phyloP scores from a whole-genome alignment of 2,329 filamentous ascomycete genomes.

The Rhynchosporium agropyri region DNA sequence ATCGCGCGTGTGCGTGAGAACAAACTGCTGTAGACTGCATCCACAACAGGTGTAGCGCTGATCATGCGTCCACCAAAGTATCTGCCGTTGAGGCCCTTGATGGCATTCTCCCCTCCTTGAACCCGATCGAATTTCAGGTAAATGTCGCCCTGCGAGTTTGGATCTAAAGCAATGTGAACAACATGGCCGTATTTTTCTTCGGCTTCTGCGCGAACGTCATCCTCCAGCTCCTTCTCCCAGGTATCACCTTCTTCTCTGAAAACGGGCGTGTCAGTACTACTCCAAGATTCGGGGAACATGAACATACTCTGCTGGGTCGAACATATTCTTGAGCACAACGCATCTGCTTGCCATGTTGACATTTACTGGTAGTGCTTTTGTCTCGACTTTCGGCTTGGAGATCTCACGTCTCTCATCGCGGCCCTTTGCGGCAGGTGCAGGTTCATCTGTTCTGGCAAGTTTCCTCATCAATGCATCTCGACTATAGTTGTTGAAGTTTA shows the following conservation, averaged over 20 bases:
- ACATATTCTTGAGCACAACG: slow-evolving; percentile 94
- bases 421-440: slow-evolving; percentile 59
- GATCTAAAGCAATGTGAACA: slow-evolving; percentile 93
- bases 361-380: slow-evolving; percentile 77
- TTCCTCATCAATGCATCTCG: slow-evolving; percentile 98
- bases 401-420: slow-evolving; percentile 67
- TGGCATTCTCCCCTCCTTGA: slow-evolving; percentile 92
- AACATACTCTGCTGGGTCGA: slow-evolving; percentile 86
- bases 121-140: slow-evolving; percentile 98
- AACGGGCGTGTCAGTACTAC: slow-evolving; percentile 42
- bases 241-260: slow-evolving; percentile 78
- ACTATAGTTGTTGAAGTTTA: slow-evolving; percentile 99
- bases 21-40: slow-evolving; percentile 97
- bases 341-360: slow-evolving; percentile 93
- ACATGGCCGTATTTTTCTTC: slow-evolving; percentile 96
- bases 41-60: slow-evolving; percentile 92
- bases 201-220: slow-evolving; percentile 90
- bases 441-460: slow-evolving; percentile 92
- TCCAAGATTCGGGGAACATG: neutral
- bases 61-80: slow-evolving; percentile 94
- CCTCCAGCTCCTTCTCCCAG: slow-evolving; percentile 93
- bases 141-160: slow-evolving; percentile 92
- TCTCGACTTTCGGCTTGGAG: slow-evolving; percentile 76
- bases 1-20: slow-evolving; percentile 86
- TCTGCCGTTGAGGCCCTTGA: slow-evolving; percentile 95